A percentile compares a stretch with the other conserved stretches of the same genome.
These are phyloP conservation scores for Verticillium tricorpus DNA, from an alignment of 2,329 filamentous ascomycete genomes.

Conservation along the genomic window DNA sequence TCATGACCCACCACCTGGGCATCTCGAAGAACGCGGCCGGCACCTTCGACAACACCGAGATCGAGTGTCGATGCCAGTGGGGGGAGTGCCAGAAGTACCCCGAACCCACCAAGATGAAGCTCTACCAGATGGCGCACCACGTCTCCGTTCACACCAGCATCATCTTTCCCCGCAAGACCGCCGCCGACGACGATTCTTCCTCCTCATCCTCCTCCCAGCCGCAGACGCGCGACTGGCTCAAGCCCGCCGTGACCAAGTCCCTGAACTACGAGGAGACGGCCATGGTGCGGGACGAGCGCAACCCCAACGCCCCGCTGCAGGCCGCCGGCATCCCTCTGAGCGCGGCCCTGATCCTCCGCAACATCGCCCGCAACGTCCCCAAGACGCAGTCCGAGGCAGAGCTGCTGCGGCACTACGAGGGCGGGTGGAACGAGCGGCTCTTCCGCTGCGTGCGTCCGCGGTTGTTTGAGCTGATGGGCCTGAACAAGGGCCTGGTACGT, in stretches of 20 bases:
- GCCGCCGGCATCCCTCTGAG: constrained; percentile 76
- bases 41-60: constrained; percentile 50
- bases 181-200: not conserved
- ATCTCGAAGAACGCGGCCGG: constrained; percentile 51
- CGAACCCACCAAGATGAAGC: constrained; percentile 35
- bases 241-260: constrained; percentile 51
- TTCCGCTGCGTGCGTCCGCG: constrained; percentile 63
- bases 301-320: constrained; percentile 53
- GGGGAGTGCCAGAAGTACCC: constrained; percentile 56
- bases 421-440: constrained; percentile 60
- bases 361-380: constrained; percentile 65
- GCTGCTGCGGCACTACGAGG: constrained; percentile 42
- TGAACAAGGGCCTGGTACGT: constrained; percentile 59
- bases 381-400: constrained; percentile 57
- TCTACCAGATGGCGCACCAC: constrained; percentile 55
- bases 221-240: constrained; percentile 34
- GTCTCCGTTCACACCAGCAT: constrained; percentile 61
- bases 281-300: constrained; percentile 51
- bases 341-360: constrained; percentile 71
- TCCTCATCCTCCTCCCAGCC: not conserved
- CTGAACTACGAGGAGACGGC: constrained; percentile 53
- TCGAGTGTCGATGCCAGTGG: constrained; percentile 62
- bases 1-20: constrained; percentile 60
- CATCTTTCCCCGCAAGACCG: not conserved
- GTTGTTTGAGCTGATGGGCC: constrained; percentile 64